These are phyloP conservation scores for Zelonia costaricensis DNA, from an alignment of 208 protist genomes.

Conservation along the genomic window DNA sequence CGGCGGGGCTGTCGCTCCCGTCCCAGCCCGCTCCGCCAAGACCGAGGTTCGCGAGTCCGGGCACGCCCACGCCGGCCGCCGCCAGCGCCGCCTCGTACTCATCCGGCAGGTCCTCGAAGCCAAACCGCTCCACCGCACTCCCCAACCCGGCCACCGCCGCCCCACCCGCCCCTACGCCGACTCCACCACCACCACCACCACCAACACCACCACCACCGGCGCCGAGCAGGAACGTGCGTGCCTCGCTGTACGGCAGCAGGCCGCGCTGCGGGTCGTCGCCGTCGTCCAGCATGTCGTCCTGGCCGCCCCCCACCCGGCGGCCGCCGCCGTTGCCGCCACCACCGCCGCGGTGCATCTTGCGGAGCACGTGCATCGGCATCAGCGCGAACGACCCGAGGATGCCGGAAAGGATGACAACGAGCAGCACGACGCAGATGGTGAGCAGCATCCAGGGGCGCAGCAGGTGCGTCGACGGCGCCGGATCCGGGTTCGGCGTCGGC, in stretches of 20 bases:
- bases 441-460: conserved; percentile 17
- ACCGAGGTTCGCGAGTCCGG: background rate
- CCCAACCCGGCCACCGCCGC: background rate
- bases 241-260: conserved; percentile 6
- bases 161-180: background rate
- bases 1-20: background rate
- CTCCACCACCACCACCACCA: background rate
- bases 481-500: background rate
- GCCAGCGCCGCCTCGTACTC: conserved; percentile 21
- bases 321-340: background rate
- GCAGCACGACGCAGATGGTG: conserved; percentile 1
- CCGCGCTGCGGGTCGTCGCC: conserved; percentile 1
- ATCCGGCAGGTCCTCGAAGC: conserved; percentile 1
- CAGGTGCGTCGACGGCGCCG: background rate
- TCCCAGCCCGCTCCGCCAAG: conserved; percentile 2
- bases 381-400: conserved; percentile 7
- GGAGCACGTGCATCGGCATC: conserved; percentile 7
- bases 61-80: background rate
- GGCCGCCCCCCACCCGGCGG: background rate
- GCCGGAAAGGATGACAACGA: background rate
- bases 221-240: conserved; percentile 1
- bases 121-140: too few relatives aligned
- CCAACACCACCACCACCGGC: background rate
- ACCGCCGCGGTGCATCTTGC: background rate
- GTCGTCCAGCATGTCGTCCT: background rate